A percentile compares a stretch with the other conserved stretches of the same genome.
phyloP scores from a whole-genome alignment of 208 protist genomes.

The Tritrichomonas foetus region DNA sequence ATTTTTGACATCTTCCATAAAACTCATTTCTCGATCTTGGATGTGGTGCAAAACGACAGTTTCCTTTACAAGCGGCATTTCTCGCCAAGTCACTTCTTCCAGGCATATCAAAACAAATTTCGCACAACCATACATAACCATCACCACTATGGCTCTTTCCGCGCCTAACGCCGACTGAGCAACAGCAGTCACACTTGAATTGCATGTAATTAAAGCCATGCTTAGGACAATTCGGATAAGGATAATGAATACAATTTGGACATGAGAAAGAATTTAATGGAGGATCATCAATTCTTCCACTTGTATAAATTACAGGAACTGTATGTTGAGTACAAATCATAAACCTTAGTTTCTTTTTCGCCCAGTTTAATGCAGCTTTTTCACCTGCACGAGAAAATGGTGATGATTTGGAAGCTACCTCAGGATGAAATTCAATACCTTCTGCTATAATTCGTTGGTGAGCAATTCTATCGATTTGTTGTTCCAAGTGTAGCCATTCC shows the following conservation, averaged over 20 bases:
- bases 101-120: background rate
- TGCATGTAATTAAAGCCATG: slow-evolving; percentile 13
- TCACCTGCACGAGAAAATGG: background rate
- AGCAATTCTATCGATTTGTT: background rate
- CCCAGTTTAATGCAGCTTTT: background rate
- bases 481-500: background rate
- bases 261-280: background rate
- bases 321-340: background rate
- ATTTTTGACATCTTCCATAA: background rate
- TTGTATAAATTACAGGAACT: background rate
- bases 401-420: background rate
- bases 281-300: background rate
- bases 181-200: background rate
- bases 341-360: background rate
- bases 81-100: background rate
- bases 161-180: background rate
- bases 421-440: slow-evolving; percentile 22
- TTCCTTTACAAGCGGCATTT: slow-evolving; percentile 9
- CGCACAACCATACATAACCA: background rate
- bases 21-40: background rate
- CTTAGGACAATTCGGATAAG: background rate
- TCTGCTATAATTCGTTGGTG: background rate
- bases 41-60: background rate
- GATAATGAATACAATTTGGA: background rate
- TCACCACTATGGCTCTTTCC: background rate